These are phyloP conservation scores for Papiliotrema laurentii DNA, from an alignment of 1,284 basidiomycete species.

Conservation along the genomic window DNA sequence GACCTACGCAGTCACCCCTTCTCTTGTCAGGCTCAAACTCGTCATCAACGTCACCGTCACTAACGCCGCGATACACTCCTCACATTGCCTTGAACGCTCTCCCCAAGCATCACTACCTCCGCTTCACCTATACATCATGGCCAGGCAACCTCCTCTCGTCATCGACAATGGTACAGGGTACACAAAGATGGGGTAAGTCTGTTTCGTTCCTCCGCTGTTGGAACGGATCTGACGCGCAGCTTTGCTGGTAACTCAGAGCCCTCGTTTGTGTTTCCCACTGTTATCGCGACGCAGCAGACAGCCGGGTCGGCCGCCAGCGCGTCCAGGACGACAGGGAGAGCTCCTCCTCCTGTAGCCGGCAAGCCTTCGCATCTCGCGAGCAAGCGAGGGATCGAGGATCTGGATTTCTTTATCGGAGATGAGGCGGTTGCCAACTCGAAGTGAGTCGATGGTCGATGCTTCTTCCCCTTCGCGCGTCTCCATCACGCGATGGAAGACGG, in stretches of 20 bases:
- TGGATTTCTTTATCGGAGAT: constrained; percentile 99
- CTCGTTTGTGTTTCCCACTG: constrained; percentile 96
- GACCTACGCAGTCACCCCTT: too few species aligned
- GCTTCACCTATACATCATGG: constrained; percentile 57
- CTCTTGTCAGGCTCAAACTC: too few species aligned
- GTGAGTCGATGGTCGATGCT: too few species aligned
- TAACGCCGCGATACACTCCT: too few species aligned
- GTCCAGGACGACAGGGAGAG: constrained; percentile 23
- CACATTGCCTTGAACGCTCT: too few species aligned
- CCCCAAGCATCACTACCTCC: too few species aligned
- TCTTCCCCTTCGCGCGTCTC: too few species aligned
- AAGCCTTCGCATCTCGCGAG: constrained; percentile 92
- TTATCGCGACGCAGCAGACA: constrained; percentile 72
- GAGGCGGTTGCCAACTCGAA: constrained; percentile 94
- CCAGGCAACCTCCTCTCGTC: constrained; percentile 79
- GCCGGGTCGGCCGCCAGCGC: constrained; percentile 54
- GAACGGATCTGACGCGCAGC: constrained; percentile 49
- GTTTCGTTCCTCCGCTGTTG: neutral
- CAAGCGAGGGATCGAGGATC: constrained; percentile 96
- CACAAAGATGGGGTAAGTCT: constrained; percentile 88
- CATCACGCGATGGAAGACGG: neutral
- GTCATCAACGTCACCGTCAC: too few species aligned
- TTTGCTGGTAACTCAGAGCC: constrained; percentile 99
- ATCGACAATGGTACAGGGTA: constrained; percentile 98
- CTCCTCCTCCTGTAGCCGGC: constrained; percentile 54